Evolutionary conservation across 2,329 filamentous ascomycete genomes (phyloP), one percentile per base, ranked within the genome.

Genomic region (Cladosporium sp.): DNA sequence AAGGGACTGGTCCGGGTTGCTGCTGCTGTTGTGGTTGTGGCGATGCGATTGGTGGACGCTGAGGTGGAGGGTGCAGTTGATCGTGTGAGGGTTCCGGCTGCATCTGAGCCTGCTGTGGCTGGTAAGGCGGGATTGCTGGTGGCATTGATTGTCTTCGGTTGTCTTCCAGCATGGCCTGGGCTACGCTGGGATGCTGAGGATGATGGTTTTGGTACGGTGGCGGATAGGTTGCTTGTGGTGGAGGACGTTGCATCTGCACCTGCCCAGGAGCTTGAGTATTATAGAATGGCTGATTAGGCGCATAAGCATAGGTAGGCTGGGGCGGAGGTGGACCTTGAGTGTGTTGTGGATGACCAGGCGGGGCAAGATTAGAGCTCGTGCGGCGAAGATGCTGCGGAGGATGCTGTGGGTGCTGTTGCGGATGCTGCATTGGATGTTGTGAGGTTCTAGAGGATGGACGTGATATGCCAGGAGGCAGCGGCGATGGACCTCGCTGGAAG

Each of bases 251-350:
- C 70, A 80, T 81, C 64, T 78, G 76, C 60, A 75, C 73, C 25
- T 78, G 74, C 52, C 79, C 74, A 63, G 82, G 88, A 9, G 85
- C 85, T 58, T 67, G 67, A 12, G 66, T 68, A 67, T 91, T 90
- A 75, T 96, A 96, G 66, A 96, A 90, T 36, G 89, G 85, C 39
- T 89, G 89, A 63, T 94, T 92, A 3, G 89, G 86, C 80, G 95
- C 90, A 71, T 92, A 97, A 3, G 88, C 84, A 73, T 89, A 96
- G 57, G 84, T 89, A 28, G 69, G 68, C 55, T 72, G 77, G 19
- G 80, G 80, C 36, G 82, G 82, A 38, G 82, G 82, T 50, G 86
- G 86, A 28, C 85, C 80, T 65, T 84, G 81, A 39, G 84, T 84
- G 39, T 80, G 80, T 60, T 78, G 81, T 60, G 83, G 81, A 59